A percentile compares a stretch with the other conserved stretches of the same genome.
Conservation (phyloP, 768 basidiomycete species). For the Phaffia australis region DNA sequence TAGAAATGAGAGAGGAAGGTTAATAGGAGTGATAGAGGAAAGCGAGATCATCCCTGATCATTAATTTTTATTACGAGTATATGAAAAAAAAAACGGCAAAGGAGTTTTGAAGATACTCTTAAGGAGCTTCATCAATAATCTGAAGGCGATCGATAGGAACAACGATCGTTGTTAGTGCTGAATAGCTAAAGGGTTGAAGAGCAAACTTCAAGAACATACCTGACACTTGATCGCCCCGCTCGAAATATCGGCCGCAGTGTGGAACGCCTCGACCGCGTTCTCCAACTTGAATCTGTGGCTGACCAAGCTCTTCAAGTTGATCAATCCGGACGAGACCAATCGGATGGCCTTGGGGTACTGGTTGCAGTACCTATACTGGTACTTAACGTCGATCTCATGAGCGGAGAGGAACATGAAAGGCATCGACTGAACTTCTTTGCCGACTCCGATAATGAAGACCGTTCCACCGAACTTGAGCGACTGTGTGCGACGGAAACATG, state of each 20-base stretch:
- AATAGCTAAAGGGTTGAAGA: background rate
- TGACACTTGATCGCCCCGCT: slow-evolving; percentile 38
- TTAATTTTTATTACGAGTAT: background rate
- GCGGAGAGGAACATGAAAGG: slow-evolving; percentile 39
- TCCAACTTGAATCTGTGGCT: slow-evolving; percentile 41
- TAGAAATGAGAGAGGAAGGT: background rate
- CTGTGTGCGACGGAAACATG: slow-evolving; percentile 24
- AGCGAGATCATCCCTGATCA: background rate
- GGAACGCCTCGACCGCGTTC: slow-evolving; percentile 40
- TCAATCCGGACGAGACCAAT: slow-evolving; percentile 27
- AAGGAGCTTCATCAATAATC: slow-evolving; percentile 31
- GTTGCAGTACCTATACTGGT: slow-evolving; percentile 41
- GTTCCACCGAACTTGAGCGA: slow-evolving; percentile 39
- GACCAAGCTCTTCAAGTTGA: slow-evolving; percentile 39
- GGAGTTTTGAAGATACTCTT: background rate
- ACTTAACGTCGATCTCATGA: slow-evolving; percentile 40
- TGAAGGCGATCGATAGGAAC: slow-evolving; percentile 29
- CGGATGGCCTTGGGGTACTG: slow-evolving; percentile 42
- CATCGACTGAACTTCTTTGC: slow-evolving; percentile 36
- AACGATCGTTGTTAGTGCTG: background rate
- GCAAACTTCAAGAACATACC: background rate
- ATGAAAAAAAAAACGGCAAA: background rate
- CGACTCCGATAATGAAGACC: slow-evolving; percentile 42
- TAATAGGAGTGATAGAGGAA: background rate
- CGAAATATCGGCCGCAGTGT: slow-evolving; percentile 37